These are phyloP conservation scores for Yamadazyma paraphyllophila DNA, from an alignment of 805 yeast genomes.

Conservation along the genomic window DNA sequence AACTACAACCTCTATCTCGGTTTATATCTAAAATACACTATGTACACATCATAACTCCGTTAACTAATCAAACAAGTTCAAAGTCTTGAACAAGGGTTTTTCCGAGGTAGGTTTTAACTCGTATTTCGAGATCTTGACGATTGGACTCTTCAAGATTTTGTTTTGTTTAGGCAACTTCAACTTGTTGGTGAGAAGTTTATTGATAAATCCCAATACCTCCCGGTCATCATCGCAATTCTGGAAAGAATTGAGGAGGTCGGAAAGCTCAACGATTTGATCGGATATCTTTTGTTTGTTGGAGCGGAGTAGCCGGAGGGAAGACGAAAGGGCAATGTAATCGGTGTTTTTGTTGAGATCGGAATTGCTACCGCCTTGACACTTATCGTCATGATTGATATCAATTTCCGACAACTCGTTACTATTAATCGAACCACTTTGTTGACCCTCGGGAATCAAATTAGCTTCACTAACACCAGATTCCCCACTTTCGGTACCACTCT, in stretches of 20 bases:
- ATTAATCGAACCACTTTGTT: too few relatives aligned
- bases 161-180: slow-evolving; percentile 34
- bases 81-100: slow-evolving; percentile 22
- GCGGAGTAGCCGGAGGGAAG: slow-evolving; percentile 30
- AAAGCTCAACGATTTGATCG: slow-evolving; percentile 30
- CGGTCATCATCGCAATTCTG: slow-evolving; percentile 13
- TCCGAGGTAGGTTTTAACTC: slow-evolving; percentile 4
- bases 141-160: slow-evolving; percentile 32
- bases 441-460: not conserved
- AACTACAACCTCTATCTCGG: not conserved
- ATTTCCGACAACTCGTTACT: too few relatives aligned
- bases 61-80: slow-evolving; percentile 21
- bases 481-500: not conserved
- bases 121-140: slow-evolving; percentile 33
- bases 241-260: slow-evolving; percentile 25
- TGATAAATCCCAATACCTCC: slow-evolving; percentile 30
- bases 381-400: too few relatives aligned
- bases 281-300: slow-evolving; percentile 22
- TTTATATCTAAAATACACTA: slow-evolving; percentile 9
- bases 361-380: not conserved
- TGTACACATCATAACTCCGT: slow-evolving; percentile 10
- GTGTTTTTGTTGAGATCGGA: slow-evolving; percentile 18
- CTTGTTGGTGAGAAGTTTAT: slow-evolving; percentile 33
- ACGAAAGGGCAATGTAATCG: slow-evolving; percentile 36
- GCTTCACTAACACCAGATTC: not conserved